phyloP scores from a whole-genome alignment of 495 filamentous ascomycete species.

The Tuber melanosporum region DNA sequence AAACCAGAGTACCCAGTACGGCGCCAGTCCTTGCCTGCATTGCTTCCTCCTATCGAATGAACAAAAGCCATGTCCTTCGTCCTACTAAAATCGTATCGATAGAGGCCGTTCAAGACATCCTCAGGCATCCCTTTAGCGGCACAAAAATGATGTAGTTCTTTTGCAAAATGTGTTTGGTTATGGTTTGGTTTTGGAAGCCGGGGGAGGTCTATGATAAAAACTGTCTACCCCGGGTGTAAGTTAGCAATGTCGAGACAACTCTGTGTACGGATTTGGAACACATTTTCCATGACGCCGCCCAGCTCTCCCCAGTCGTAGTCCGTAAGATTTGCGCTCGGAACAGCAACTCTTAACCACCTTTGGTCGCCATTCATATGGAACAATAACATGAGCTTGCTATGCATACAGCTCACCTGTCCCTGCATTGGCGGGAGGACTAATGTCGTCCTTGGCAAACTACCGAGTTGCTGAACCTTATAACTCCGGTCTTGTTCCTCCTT shows the following conservation, averaged over 20 bases:
- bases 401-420: slow-evolving; percentile 60
- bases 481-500: slow-evolving; percentile 45
- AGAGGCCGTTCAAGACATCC: slow-evolving; percentile 48
- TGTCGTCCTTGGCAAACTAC: slow-evolving; percentile 19
- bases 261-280: slow-evolving; percentile 15
- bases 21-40: slow-evolving; percentile 47
- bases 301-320: slow-evolving; percentile 63
- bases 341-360: slow-evolving; percentile 55
- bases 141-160: slow-evolving; percentile 56
- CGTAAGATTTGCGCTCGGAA: slow-evolving; percentile 62
- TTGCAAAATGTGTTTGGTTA: slow-evolving; percentile 49
- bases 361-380: slow-evolving; percentile 47
- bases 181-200: slow-evolving; percentile 40
- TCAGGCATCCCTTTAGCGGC: slow-evolving; percentile 50
- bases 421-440: slow-evolving; percentile 56
- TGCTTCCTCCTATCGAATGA: slow-evolving; percentile 59
- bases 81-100: slow-evolving; percentile 55
- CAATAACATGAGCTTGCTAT: slow-evolving; percentile 67
- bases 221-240: slow-evolving; percentile 44
- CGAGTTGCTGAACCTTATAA: slow-evolving; percentile 13
- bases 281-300: slow-evolving; percentile 60
- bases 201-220: slow-evolving; percentile 67
- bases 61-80: slow-evolving; percentile 58
- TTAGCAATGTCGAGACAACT: slow-evolving; percentile 11
- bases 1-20: slow-evolving; percentile 62